Evolutionary conservation across 371 early-diverging fungal genomes (phyloP).

Genomic region (Mortierella sp.): DNA sequence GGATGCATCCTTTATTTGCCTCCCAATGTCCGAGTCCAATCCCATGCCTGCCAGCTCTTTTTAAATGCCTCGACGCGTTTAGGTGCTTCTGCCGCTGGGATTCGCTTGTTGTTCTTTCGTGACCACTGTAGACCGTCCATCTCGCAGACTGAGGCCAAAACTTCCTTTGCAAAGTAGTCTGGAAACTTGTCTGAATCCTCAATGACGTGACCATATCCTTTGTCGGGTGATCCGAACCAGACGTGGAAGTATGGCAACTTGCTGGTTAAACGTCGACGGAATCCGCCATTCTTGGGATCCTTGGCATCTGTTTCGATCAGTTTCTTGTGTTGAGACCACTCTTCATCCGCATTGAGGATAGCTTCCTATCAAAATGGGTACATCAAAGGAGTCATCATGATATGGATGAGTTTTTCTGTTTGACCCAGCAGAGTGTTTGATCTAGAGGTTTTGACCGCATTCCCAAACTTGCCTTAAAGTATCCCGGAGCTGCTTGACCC

Average conservation of each 20-base stretch:
- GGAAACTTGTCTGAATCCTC: slow-evolving; percentile 84
- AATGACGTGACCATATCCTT: slow-evolving; percentile 96
- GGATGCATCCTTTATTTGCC: slow-evolving; percentile 7
- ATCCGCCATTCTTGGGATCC: slow-evolving; percentile 63
- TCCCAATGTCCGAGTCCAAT: slow-evolving; percentile 80
- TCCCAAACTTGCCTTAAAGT: slow-evolving; percentile 72
- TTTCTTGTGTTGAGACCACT: slow-evolving; percentile 94
- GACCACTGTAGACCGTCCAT: slow-evolving; percentile 66
- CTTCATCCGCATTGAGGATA: slow-evolving; percentile 77
- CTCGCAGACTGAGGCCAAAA: slow-evolving; percentile 48
- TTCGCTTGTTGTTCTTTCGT: slow-evolving; percentile 57
- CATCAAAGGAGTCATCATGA: no score
- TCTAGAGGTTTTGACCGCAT: no score
- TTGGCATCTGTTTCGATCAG: slow-evolving; percentile 79
- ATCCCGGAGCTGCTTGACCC: slow-evolving; percentile 84
- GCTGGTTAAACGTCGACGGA: slow-evolving; percentile 76
- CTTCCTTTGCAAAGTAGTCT: slow-evolving; percentile 58
- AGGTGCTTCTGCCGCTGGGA: slow-evolving; percentile 66
- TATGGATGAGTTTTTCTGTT: no score
- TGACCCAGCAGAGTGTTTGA: no score
- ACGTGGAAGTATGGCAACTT: slow-evolving; percentile 95
- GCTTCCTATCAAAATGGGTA: slow-evolving; percentile 79
- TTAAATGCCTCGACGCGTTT: slow-evolving; percentile 72
- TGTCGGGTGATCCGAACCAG: slow-evolving; percentile 83
- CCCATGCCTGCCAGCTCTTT: slow-evolving; percentile 79